phyloP scores from a whole-genome alignment of 305 asterid species.

The Plantago rigida region DNA sequence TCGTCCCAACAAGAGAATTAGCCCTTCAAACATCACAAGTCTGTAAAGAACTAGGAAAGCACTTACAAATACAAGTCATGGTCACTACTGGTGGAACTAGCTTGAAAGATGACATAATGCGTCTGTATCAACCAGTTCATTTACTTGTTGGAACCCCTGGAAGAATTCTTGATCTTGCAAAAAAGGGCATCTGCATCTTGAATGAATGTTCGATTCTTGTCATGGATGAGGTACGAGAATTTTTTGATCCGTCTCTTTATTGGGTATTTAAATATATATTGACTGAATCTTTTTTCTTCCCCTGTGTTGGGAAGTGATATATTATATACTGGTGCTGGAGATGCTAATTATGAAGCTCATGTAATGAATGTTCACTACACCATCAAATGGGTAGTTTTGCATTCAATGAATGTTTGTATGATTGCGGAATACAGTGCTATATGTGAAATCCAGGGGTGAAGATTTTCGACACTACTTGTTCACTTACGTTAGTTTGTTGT shows the following conservation, averaged over 20 bases:
- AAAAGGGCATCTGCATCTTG: conserved; percentile 63
- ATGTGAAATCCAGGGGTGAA: too few relatives aligned
- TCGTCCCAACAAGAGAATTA: conserved; percentile 91
- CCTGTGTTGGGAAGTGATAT: not conserved
- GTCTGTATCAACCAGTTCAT: conserved; percentile 93
- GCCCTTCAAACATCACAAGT: conserved; percentile 98
- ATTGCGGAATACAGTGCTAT: too few relatives aligned
- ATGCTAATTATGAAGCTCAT: too few relatives aligned
- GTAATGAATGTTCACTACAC: too few relatives aligned
- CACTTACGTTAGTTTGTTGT: too few relatives aligned
- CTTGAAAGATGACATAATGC: conserved; percentile 92
- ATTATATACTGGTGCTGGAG: too few relatives aligned
- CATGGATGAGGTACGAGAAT: conserved; percentile 70
- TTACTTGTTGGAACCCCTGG: conserved; percentile 97
- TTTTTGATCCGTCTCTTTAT: conserved; percentile 5
- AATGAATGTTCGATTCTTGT: conserved; percentile 66
- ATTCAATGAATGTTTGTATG: too few relatives aligned
- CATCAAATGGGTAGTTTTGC: too few relatives aligned
- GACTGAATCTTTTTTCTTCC: too few relatives aligned
- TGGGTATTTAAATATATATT: not conserved
- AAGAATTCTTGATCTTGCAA: conserved; percentile 82
- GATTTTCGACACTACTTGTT: too few relatives aligned
- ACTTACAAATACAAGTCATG: conserved; percentile 79
- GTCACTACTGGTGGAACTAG: conserved; percentile 97
- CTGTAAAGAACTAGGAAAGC: conserved; percentile 93